Evolutionary conservation across 2,329 filamentous ascomycete species (phyloP), one percentile per base, ranked within the genome.

Genomic region (Hypoxylon sp.): DNA sequence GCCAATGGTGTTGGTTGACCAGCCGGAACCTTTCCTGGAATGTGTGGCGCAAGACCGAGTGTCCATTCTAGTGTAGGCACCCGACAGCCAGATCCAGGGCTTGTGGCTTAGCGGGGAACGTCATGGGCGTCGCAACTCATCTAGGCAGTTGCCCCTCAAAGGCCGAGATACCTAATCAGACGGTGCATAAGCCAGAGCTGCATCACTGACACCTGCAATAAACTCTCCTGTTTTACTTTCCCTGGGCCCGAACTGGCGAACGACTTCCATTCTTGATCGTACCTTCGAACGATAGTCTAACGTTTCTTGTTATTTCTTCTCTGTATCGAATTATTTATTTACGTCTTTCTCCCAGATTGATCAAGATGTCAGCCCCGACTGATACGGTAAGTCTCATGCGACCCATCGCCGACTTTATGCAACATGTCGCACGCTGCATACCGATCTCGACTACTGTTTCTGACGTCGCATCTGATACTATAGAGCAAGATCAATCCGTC

Each of bases 401-500:
- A 68, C 51, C 52, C 61, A 53, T 66, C 51, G 18, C 32, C 24
- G 20, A 55, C 28, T 54, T 56, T 20, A 61, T 67, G 61, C 64
- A 63, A 57, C 59, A 32, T 53, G 40, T 61, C 44, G 28, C 46
- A 57, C 28, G 50, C 4, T 45, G 26, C 28, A 46, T 57, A 8
- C 32, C 50, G n/a, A 32, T 42, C 28, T 53, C n/a, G 6, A 26
- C 33, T 28, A 36, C 40, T 11, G 59, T 61, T 45, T 49, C 68
- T 72, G 42, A 74, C 59, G 20, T 49, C 42, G 36, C 51, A 40
- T 40, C 46, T 61, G 12, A 24, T 50, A 55, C 26, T 26, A 40
- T 68, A 85, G 81, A 79, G 74, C 71, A 87, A 86, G 71, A 73
- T 75, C 38, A 75, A 78, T 33, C 73, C 75, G 28, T 78, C 79